These are phyloP conservation scores for Aspergillus calidoustus DNA, from an alignment of 2,329 filamentous ascomycete species.

Conservation along the genomic window DNA sequence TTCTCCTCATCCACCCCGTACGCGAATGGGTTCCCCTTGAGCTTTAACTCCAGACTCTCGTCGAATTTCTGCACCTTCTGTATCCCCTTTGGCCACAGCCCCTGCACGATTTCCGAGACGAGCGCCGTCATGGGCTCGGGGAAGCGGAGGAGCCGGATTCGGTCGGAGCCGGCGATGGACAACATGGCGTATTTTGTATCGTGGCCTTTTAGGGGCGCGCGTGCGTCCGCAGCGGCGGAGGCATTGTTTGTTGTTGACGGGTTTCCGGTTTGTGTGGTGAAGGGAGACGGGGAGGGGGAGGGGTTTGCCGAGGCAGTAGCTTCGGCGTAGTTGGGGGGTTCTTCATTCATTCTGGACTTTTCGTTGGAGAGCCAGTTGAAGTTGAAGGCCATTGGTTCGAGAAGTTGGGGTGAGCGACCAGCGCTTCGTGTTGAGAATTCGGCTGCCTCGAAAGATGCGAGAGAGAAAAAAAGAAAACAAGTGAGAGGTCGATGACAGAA, in stretches of 20 bases:
- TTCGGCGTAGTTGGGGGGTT: slow-evolving; percentile 13
- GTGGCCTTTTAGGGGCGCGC: background rate
- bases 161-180: slow-evolving; percentile 1
- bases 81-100: slow-evolving; percentile 12
- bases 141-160: slow-evolving; percentile 13
- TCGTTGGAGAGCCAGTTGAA: background rate
- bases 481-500: too few relatives aligned
- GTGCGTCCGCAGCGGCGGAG: background rate
- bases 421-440: background rate
- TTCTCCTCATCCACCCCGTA: slow-evolving; percentile 10
- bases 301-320: background rate
- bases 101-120: slow-evolving; percentile 6
- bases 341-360: slow-evolving; percentile 8
- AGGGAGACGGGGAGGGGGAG: background rate
- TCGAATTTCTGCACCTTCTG: slow-evolving; percentile 5
- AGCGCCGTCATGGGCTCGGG: slow-evolving; percentile 6
- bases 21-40: slow-evolving; percentile 12
- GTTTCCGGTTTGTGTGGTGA: background rate
- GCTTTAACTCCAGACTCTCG: slow-evolving; percentile 11
- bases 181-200: slow-evolving; percentile 7
- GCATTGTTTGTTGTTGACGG: background rate
- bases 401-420: background rate
- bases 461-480: background rate
- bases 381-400: background rate
- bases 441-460: background rate